phyloP scores from a whole-genome alignment of 257 asterid species.

The Ilex aquifolium region DNA sequence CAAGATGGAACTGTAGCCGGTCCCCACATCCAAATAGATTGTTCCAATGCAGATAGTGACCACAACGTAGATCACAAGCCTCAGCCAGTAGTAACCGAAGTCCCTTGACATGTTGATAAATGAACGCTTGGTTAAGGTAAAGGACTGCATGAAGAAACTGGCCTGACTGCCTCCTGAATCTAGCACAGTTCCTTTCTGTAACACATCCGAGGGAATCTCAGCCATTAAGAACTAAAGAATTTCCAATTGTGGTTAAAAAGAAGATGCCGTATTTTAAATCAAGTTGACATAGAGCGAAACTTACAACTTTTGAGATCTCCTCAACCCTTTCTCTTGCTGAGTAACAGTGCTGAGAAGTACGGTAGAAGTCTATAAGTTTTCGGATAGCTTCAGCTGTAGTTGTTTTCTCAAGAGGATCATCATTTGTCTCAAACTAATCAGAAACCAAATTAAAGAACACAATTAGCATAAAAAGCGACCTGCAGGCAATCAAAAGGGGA shows the following conservation, averaged over 20 bases:
- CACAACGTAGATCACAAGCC: constrained; percentile 86
- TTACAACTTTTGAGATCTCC: constrained; percentile 84
- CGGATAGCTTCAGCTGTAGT: constrained; percentile 89
- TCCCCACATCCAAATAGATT: constrained; percentile 85
- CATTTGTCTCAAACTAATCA: constrained; percentile 68
- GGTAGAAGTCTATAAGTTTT: constrained; percentile 52
- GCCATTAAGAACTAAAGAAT: too few species aligned
- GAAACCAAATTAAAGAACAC: background rate
- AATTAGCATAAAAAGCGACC: background rate
- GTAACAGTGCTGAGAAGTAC: constrained; percentile 54
- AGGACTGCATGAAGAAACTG: constrained; percentile 88
- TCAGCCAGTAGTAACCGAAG: constrained; percentile 97
- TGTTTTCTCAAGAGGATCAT: constrained; percentile 88
- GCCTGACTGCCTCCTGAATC: constrained; percentile 99
- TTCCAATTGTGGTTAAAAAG: too few species aligned
- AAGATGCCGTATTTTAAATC: too few species aligned
- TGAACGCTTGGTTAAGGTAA: constrained; percentile 83
- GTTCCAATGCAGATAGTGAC: constrained; percentile 97
- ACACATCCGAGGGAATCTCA: background rate
- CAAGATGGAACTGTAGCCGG: constrained; percentile 83
- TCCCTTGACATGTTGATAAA: constrained; percentile 96
- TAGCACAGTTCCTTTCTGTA: constrained; percentile 89
- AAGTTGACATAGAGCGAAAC: constrained; percentile 6
- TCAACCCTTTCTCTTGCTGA: constrained; percentile 68
- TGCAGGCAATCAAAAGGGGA: too few species aligned